A percentile compares a stretch with the other conserved stretches of the same genome.
Conservation (phyloP, 129 eudicot species). For the Daucus carota region DH1_v3.0 NC_030382.2:28909501-28910000, state of each 20-base stretch:
- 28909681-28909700: slow-evolving; percentile 41
- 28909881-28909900: slow-evolving; percentile 54
- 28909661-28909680: slow-evolving; percentile 57
- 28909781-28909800: slow-evolving; percentile 65
- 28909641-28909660: slow-evolving; percentile 51
- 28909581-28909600: slow-evolving; percentile 77
- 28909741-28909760: slow-evolving; percentile 78
- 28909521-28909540: slow-evolving; percentile 66
- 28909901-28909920: slow-evolving; percentile 67
- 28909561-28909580: slow-evolving; percentile 49
- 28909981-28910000: slow-evolving; percentile 67
- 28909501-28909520: slow-evolving; percentile 92
- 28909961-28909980: slow-evolving; percentile 51
- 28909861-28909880: slow-evolving; percentile 39
- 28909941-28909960: slow-evolving; percentile 45
- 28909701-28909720: slow-evolving; percentile 46
- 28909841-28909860: slow-evolving; percentile 8
- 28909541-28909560: slow-evolving; percentile 62
- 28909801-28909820: slow-evolving; percentile 93
- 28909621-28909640: slow-evolving; percentile 53
- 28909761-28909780: slow-evolving; percentile 41
- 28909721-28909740: slow-evolving; percentile 57
- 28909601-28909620: slow-evolving; percentile 76
- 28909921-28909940: slow-evolving; percentile 67
- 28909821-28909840: slow-evolving; percentile 69